phyloP scores from a whole-genome alignment of 768 basidiomycete genomes.

The Lactifluus rugatus region DNA sequence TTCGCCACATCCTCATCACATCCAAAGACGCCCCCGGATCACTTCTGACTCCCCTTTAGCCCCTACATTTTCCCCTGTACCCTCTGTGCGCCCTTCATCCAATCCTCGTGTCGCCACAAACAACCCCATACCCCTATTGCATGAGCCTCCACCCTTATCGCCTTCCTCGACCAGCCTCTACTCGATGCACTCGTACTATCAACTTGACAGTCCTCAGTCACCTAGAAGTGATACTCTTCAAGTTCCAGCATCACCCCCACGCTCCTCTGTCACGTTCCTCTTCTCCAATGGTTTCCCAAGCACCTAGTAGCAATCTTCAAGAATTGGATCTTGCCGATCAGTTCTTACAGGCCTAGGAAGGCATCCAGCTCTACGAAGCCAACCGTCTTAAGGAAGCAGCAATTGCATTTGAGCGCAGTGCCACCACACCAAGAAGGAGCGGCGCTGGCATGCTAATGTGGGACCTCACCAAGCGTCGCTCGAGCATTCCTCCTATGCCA shows the following conservation, averaged over 20 bases:
- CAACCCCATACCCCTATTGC: slow-evolving; percentile 3
- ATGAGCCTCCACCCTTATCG: slow-evolving; percentile 11
- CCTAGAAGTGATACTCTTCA: slow-evolving; percentile 12
- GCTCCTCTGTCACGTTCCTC: background rate
- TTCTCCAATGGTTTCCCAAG: background rate
- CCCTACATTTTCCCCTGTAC: background rate
- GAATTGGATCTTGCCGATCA: slow-evolving; percentile 44
- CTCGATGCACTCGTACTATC: slow-evolving; percentile 27
- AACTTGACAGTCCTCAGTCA: slow-evolving; percentile 20
- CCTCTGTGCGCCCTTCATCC: background rate
- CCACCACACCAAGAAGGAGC: slow-evolving; percentile 66
- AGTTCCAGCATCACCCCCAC: slow-evolving; percentile 17
- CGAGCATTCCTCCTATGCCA: too few relatives aligned
- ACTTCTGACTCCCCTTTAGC: background rate
- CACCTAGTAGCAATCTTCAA: slow-evolving; percentile 12
- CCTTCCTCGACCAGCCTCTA: slow-evolving; percentile 23
- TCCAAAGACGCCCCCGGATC: too few relatives aligned
- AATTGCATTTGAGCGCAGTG: slow-evolving; percentile 64
- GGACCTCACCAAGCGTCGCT: slow-evolving; percentile 72
- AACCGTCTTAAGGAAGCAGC: slow-evolving; percentile 63
- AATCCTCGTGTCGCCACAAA: slow-evolving; percentile 10
- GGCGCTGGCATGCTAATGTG: slow-evolving; percentile 91
- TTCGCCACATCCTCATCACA: too few relatives aligned
- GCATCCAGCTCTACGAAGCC: slow-evolving; percentile 70
- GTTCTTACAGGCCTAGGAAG: slow-evolving; percentile 62